These are phyloP conservation scores for Senna siamea DNA, from an alignment of 306 rosid species.

Conservation along the genomic window DNA sequence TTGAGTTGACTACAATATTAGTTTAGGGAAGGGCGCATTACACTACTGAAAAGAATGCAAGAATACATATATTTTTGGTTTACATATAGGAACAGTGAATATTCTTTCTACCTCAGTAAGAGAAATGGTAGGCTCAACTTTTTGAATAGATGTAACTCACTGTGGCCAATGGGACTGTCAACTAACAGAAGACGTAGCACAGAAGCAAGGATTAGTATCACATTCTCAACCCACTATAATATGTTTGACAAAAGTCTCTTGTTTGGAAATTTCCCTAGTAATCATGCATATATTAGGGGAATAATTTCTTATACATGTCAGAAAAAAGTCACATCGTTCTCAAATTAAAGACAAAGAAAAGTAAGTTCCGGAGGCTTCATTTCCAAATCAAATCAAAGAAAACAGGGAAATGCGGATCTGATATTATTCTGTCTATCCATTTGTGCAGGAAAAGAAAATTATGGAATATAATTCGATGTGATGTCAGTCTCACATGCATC, in stretches of 20 bases:
- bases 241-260: not conserved
- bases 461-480: not conserved
- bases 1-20: not conserved
- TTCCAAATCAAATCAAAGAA: not conserved
- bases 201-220: not conserved
- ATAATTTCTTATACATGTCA: not conserved
- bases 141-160: too few relatives aligned
- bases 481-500: not conserved
- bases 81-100: too few relatives aligned
- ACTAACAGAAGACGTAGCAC: not conserved
- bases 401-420: not conserved
- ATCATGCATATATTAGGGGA: not conserved
- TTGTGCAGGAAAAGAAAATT: not conserved
- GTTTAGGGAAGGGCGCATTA: constrained; percentile 1
- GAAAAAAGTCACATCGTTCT: not conserved
- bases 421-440: not conserved
- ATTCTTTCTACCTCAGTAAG: too few relatives aligned
- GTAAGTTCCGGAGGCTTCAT: not conserved
- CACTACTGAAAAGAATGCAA: too few relatives aligned
- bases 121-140: too few relatives aligned
- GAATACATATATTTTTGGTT: too few relatives aligned
- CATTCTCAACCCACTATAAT: not conserved
- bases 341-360: not conserved
- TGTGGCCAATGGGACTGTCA: too few relatives aligned
- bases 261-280: not conserved